Conservation (phyloP, 768 basidiomycete genomes). For the Tylopilus cervinicoccineus region DNA sequence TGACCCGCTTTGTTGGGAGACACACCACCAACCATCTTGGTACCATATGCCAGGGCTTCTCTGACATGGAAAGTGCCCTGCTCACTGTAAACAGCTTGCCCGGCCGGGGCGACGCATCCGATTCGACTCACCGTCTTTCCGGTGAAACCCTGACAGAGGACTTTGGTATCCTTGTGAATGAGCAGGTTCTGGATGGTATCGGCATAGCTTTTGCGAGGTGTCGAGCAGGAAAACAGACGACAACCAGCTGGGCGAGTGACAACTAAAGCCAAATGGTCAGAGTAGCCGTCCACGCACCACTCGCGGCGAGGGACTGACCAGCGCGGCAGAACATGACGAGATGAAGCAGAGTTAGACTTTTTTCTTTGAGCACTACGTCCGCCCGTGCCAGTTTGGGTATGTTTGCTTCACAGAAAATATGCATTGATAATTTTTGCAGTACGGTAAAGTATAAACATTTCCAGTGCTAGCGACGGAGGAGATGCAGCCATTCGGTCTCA, state of each 20-base stretch:
- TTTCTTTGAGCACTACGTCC: slow-evolving; percentile 15
- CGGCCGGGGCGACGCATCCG: not conserved
- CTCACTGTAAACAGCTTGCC: slow-evolving; percentile 4
- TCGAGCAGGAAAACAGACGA: slow-evolving; percentile 80
- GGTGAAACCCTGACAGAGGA: slow-evolving; percentile 88
- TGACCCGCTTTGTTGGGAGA: slow-evolving; percentile 96
- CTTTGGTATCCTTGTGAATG: slow-evolving; percentile 93
- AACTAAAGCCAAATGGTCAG: not conserved
- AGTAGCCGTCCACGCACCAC: slow-evolving; percentile 38
- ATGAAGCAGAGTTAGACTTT: slow-evolving; percentile 10
- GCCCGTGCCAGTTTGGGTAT: slow-evolving; percentile 24
- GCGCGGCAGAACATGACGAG: slow-evolving; percentile 53
- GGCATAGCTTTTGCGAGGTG: slow-evolving; percentile 72
- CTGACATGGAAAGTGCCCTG: slow-evolving; percentile 96
- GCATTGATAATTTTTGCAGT: not conserved
- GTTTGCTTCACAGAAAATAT: slow-evolving; percentile 11
- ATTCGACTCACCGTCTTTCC: slow-evolving; percentile 79
- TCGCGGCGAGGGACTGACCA: slow-evolving; percentile 50
- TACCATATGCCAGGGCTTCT: slow-evolving; percentile 93
- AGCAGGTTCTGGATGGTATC: slow-evolving; percentile 89
- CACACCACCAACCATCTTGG: slow-evolving; percentile 97
- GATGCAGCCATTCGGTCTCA: not conserved
- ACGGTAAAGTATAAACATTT: too few species aligned
- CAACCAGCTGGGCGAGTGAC: slow-evolving; percentile 46
- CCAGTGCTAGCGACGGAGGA: not conserved